These are phyloP conservation scores for Geopyxis carbonaria DNA, from an alignment of 495 filamentous ascomycete genomes.

Conservation along the genomic window DNA sequence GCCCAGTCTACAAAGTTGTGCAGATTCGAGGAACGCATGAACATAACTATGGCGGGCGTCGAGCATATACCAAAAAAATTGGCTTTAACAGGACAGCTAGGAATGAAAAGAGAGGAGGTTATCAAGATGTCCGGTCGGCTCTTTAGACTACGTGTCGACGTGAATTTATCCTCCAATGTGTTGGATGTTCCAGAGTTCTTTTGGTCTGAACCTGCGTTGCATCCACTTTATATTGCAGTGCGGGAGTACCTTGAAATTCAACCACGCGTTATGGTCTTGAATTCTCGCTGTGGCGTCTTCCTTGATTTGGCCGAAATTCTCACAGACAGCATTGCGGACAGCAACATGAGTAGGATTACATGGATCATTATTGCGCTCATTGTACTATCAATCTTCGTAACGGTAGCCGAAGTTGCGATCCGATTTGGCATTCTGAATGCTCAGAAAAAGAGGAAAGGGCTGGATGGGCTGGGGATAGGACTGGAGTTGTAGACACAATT, in stretches of 20 bases:
- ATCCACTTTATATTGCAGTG: conserved; percentile 85
- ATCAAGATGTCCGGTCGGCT: conserved; percentile 76
- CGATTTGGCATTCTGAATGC: conserved; percentile 60
- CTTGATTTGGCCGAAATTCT: conserved; percentile 92
- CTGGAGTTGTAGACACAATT: too few species aligned
- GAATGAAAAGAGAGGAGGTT: conserved; percentile 83
- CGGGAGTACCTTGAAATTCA: conserved; percentile 97
- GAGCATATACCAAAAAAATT: conserved; percentile 79
- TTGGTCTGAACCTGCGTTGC: conserved; percentile 90
- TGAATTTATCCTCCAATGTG: conserved; percentile 95
- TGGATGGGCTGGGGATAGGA: conserved; percentile 1
- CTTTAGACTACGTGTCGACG: conserved; percentile 88
- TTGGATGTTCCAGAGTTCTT: conserved; percentile 97
- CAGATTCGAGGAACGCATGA: conserved; percentile 95
- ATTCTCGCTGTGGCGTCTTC: conserved; percentile 92
- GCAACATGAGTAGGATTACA: conserved; percentile 82
- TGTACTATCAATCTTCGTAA: conserved; percentile 74
- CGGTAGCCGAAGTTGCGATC: conserved; percentile 71
- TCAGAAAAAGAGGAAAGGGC: conserved; percentile 26
- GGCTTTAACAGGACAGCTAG: conserved; percentile 73
- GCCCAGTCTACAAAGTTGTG: conserved; percentile 93
- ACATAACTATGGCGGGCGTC: conserved; percentile 77
- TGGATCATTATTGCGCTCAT: conserved; percentile 98
- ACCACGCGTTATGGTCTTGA: conserved; percentile 81
- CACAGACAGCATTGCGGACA: conserved; percentile 76